Conservation (phyloP, 257 asterid genomes). For the Rhazya stricta region DNA sequence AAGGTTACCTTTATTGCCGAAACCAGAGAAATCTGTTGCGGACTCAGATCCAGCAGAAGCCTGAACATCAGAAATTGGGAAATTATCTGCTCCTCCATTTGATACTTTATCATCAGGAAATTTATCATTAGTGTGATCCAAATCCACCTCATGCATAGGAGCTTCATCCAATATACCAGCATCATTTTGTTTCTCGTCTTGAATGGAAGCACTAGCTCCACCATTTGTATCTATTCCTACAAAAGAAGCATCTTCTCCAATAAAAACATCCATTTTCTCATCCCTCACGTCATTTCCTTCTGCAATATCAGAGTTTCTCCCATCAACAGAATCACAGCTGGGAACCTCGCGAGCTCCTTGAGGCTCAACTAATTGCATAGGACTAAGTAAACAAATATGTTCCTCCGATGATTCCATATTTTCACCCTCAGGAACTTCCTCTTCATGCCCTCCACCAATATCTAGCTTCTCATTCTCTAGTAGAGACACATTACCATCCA, state of each 20-base stretch:
- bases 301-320: slow-evolving; percentile 9
- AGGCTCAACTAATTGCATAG: slow-evolving; percentile 22
- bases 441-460: slow-evolving; percentile 6
- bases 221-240: slow-evolving; percentile 11
- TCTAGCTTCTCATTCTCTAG: slow-evolving; percentile 23
- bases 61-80: neutral
- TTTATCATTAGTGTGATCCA: neutral
- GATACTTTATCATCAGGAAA: neutral
- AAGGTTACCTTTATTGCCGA: slow-evolving; percentile 12
- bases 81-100: neutral
- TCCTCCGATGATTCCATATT: slow-evolving; percentile 10
- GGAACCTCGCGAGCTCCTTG: slow-evolving; percentile 26
- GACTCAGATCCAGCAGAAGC: slow-evolving; percentile 5
- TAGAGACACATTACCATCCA: slow-evolving; percentile 28
- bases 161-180: neutral
- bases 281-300: slow-evolving; percentile 18
- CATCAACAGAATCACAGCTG: slow-evolving; percentile 20
- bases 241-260: slow-evolving; percentile 22
- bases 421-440: neutral
- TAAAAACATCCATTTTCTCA: slow-evolving; percentile 23
- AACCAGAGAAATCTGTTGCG: slow-evolving; percentile 16
- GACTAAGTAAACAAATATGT: slow-evolving; percentile 15
- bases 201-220: slow-evolving; percentile 21
- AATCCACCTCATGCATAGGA: neutral
- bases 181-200: slow-evolving; percentile 26